A percentile compares a stretch with the other conserved stretches of the same genome.
Conservation (phyloP, 2,329 filamentous ascomycete species). For the Xylaria polymorpha region DNA sequence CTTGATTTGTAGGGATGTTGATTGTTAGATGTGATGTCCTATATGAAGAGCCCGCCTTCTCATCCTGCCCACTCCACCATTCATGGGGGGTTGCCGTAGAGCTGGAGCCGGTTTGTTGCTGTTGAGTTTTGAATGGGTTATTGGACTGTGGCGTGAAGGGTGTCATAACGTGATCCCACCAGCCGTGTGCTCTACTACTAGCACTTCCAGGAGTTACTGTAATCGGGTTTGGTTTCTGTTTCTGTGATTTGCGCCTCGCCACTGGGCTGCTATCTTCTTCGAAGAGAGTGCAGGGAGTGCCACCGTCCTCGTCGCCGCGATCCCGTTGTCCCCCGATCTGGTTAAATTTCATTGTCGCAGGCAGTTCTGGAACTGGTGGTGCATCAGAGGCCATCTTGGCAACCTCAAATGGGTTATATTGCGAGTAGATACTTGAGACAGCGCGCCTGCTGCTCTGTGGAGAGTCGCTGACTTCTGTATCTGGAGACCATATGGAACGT, state of each 20-base stretch:
- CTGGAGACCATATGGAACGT: conserved; percentile 70
- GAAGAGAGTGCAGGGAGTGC: conserved; percentile 73
- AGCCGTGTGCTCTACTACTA: conserved; percentile 71
- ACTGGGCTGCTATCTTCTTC: conserved; percentile 72
- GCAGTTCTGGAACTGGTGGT: conserved; percentile 71
- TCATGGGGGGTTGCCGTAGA: conserved; percentile 39
- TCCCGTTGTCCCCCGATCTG: conserved; percentile 49
- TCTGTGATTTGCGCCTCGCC: conserved; percentile 54
- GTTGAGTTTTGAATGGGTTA: conserved; percentile 57
- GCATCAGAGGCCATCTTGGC: conserved; percentile 51
- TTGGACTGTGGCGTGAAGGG: conserved; percentile 68
- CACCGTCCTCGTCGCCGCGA: conserved; percentile 61
- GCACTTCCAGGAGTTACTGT: conserved; percentile 60
- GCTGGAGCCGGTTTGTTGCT: conserved; percentile 43
- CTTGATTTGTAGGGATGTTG: conserved; percentile 35
- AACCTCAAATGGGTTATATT: conserved; percentile 56
- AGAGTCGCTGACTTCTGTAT: conserved; percentile 64
- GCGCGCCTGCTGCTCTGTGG: conserved; percentile 57
- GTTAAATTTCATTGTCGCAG: conserved; percentile 56
- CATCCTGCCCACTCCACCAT: conserved; percentile 47
- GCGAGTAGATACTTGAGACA: conserved; percentile 72
- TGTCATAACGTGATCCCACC: conserved; percentile 82
- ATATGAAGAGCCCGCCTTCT: conserved; percentile 42
- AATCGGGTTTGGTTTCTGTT: conserved; percentile 50
- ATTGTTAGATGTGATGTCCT: conserved; percentile 39